Percentiles rank a stretch among this genome's conserved stretches.
Conservation (phyloP, 331 rosid genomes). For the Prunus yedoensis region DNA sequence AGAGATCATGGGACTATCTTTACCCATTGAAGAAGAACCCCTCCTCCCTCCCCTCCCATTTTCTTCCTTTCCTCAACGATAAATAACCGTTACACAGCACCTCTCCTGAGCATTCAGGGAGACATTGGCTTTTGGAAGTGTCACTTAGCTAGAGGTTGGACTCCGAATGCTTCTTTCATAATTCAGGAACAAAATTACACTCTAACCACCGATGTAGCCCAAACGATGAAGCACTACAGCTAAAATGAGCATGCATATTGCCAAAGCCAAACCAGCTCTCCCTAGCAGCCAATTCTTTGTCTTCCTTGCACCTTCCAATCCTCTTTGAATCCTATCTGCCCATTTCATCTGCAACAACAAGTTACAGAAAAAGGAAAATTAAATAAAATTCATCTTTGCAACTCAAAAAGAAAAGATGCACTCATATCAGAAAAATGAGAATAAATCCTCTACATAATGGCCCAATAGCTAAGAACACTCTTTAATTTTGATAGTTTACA, state of each 20-base stretch:
- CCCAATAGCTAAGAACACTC: not conserved
- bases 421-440: not conserved
- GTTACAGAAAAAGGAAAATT: not conserved
- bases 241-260: constrained; percentile 79
- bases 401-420: not conserved
- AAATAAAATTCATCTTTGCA: not conserved
- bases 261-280: constrained; percentile 71
- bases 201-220: constrained; percentile 83
- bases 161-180: constrained; percentile 2
- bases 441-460: not conserved
- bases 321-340: constrained; percentile 87
- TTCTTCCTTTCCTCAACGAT: not conserved
- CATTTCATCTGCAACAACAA: constrained; percentile 73
- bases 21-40: not conserved
- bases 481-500: not conserved
- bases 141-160: constrained; percentile 21
- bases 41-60: not conserved
- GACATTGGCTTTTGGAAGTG: constrained; percentile 18
- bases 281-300: constrained; percentile 90
- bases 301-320: constrained; percentile 73
- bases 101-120: constrained; percentile 15
- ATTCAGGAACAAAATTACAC: not conserved
- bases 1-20: not conserved
- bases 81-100: not conserved
- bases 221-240: constrained; percentile 71